Base-by-base conservation (phyloP, 768 basidiomycete genomes). In the Trametes gibbosa region DNA sequence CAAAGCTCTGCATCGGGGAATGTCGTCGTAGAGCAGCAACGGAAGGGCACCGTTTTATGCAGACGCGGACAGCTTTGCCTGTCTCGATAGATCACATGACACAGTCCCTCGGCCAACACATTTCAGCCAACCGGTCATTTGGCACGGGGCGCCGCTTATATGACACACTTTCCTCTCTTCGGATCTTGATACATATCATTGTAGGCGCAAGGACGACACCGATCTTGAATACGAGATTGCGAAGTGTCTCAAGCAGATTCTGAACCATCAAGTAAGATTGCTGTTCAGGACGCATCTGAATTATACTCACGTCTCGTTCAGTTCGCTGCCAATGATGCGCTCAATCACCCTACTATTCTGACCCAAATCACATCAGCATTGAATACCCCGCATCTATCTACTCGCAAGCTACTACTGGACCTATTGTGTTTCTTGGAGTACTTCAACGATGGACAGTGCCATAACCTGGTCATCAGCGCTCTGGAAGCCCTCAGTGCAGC, bases 221-320 rank as follows among this genome's bases (percentile, higher is more conserved):
- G 71, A 74, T 14, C 74, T 97, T 23, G 96, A 98, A 72, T 84
- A 92, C 51, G 96, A 98, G 74, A 77, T 95, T 50, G 82, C 90
- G 58, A 96, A 94, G 72, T 94, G 92, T 71, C 73, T 98, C 60
- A 89, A 84, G 68, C 84, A 84, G 25, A 88, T 96, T 25, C 76
- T 97, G 40, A 95, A 95, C 66, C 80, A 75, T 66, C 69, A 69
- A 49, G 86, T 86, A 62, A 66, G 81, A 5, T 2, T 10, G 40
- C 27, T 10, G 19, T 50, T 34, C n/a, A 50, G 40, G 54, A 13
- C 19, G 27, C 52, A 19, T 17, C 46, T 35, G 25, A 35, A 24
- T 42, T 63, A 24, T 65, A 50, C 63, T 47, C 63, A 63, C 58
- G 41, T 57, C 12, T 14, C 47, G 47, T 58, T n/a, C 61, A 92